Base-by-base conservation (phyloP, 163 green algal genomes). In the Chlamydomonas reinhardtii region DNA sequence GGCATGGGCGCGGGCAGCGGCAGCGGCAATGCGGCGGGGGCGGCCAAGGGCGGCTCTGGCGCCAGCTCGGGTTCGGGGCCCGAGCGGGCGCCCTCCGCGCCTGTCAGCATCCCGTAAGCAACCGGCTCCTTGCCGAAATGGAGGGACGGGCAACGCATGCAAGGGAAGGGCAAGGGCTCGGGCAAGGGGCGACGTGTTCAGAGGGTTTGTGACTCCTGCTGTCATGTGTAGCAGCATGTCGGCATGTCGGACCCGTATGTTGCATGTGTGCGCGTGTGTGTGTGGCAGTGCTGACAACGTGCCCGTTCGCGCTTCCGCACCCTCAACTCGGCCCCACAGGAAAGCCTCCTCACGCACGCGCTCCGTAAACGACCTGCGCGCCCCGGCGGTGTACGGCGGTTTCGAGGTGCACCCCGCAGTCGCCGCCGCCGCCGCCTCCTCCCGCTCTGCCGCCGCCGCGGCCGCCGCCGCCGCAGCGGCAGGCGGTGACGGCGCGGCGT, bases 291-390 rank as follows among this genome's bases (percentile, higher is more conserved):
- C n/a, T n/a, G n/a, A n/a, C n/a, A n/a, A n/a, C n/a, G n/a, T n/a
- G n/a, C n/a, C n/a, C n/a, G n/a, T n/a, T n/a, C n/a, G n/a, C n/a
- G n/a, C n/a, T n/a, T n/a, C n/a, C n/a, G n/a, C n/a, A n/a, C n/a
- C 39, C 39, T 48, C 8, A 14, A 5, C 39, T 48, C 39, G 39
- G 25, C 27, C 12, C 17, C 43, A 24, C 81, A 80, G 81, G 29
- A 54, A 52, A 11, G 59, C 81, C 20, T 81, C 81, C 29, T 66
- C 43, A 37, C 81, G 81, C 59, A 80, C 81, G 17, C 81, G 71
- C 59, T 87, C 81, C 59, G 81, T 87, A 5, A 68, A 24, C 27
- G 81, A 87, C 71, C 81, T 87, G 29, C 81, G 71, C 59, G n/a
- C 81, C 0, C 70, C 59, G 1, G 70, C 70, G 0, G 81, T 87